phyloP scores from a whole-genome alignment of 495 filamentous ascomycete species.

The Lepraria neglecta region DNA sequence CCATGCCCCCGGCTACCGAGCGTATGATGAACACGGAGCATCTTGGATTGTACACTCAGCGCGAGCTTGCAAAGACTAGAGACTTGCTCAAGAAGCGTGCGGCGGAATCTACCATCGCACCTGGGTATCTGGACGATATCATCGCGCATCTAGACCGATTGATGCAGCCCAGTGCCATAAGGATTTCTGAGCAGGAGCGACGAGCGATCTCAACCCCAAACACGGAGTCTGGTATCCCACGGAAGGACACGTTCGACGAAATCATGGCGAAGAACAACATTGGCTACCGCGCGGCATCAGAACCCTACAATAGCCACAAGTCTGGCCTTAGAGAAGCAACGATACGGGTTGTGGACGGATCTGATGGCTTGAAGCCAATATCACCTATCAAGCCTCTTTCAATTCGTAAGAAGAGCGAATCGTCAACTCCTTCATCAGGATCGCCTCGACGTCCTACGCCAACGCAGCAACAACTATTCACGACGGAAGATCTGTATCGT shows the following conservation, averaged over 20 bases:
- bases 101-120: conserved; percentile 35
- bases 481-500: conserved; percentile 12
- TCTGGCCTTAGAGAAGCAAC: conserved; percentile 28
- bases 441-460: conserved; percentile 13
- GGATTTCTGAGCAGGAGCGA: conserved; percentile 32
- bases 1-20: conserved; percentile 21
- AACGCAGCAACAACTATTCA: conserved; percentile 14
- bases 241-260: conserved; percentile 27
- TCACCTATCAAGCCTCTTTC: conserved; percentile 43
- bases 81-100: conserved; percentile 48
- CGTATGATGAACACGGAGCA: conserved; percentile 27
- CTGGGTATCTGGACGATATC: conserved; percentile 50
- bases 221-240: conserved; percentile 28
- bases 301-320: conserved; percentile 20
- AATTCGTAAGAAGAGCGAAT: conserved; percentile 46
- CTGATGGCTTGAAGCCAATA: conserved; percentile 17
- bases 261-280: conserved; percentile 21
- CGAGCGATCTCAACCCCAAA: conserved; percentile 54
- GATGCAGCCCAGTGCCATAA: conserved; percentile 44
- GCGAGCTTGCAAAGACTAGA: conserved; percentile 52
- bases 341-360: conserved; percentile 44
- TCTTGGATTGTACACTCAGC: conserved; percentile 43
- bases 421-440: conserved; percentile 25
- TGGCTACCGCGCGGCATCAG: conserved; percentile 24
- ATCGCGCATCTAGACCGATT: conserved; percentile 58